phyloP scores from a whole-genome alignment of 306 rosid species.

The Lathyrus tuberosus region DNA sequence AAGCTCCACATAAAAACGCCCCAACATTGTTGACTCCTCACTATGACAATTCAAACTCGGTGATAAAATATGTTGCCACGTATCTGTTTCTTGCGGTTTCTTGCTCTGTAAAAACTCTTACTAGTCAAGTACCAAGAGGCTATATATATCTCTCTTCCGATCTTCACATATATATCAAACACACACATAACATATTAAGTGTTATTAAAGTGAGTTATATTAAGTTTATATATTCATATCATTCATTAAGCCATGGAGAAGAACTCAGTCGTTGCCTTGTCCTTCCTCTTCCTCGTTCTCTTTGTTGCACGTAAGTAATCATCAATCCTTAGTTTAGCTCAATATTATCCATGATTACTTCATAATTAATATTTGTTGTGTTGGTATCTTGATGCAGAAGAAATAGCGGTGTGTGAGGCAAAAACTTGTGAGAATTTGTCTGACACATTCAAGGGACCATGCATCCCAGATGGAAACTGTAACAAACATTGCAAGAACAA shows the following conservation, averaged over 20 bases:
- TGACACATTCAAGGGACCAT: conserved; percentile 2
- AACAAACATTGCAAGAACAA: background rate
- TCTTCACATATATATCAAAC: background rate
- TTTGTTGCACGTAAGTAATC: conserved; percentile 37
- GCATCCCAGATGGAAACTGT: background rate
- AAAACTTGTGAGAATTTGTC: conserved; percentile 2
- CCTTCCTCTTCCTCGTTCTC: conserved; percentile 41
- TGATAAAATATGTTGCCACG: background rate
- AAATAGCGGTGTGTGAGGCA: conserved; percentile 16
- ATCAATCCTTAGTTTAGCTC: too few relatives aligned
- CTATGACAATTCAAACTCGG: background rate
- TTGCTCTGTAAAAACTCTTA: too few relatives aligned
- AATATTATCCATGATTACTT: too few relatives aligned
- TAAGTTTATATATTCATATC: background rate
- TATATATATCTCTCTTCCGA: background rate
- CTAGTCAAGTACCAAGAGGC: background rate
- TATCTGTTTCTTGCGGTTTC: background rate
- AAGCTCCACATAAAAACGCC: background rate
- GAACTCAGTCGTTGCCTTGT: conserved; percentile 25
- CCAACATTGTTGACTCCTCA: background rate
- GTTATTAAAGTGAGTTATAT: background rate
- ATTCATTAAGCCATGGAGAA: conserved; percentile 17
- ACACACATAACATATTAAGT: background rate
- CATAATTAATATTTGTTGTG: too few relatives aligned
- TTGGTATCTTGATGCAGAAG: background rate